Percentiles rank a stretch among this genome's conserved stretches.
phyloP scores from a whole-genome alignment of 2,329 filamentous ascomycete species.

The Diaporthe citriasiana region DNA sequence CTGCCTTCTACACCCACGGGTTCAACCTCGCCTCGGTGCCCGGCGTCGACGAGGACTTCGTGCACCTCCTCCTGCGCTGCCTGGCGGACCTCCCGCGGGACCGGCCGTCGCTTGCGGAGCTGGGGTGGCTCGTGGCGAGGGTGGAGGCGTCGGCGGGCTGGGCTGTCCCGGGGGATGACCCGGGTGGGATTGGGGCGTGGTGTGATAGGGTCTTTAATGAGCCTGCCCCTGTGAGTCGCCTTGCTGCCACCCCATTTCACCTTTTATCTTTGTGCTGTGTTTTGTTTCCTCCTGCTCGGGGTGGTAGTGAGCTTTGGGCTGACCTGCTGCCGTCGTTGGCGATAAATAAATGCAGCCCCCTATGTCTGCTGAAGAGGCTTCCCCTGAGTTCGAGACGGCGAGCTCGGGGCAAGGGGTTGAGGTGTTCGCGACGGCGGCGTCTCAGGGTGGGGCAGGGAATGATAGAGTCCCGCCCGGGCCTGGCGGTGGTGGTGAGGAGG shows the following conservation, averaged over 20 bases:
- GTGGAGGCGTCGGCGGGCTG: not conserved
- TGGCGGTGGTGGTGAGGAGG: not conserved
- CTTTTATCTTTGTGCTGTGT: not conserved
- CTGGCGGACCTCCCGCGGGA: not conserved
- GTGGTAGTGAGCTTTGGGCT: not conserved
- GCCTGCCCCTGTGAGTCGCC: not conserved
- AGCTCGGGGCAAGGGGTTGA: not conserved
- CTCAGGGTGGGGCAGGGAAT: not conserved
- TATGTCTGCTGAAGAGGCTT: not conserved
- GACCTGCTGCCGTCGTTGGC: not conserved
- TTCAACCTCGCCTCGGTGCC: not conserved
- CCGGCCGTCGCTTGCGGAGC: slow-evolving; percentile 10
- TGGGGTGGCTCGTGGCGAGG: not conserved
- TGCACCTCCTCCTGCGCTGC: slow-evolving; percentile 5
- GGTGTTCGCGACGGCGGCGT: not conserved
- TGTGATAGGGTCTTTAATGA: not conserved
- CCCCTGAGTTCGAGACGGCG: not conserved
- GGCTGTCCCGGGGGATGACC: not conserved
- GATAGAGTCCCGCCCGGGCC: not conserved
- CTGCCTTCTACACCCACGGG: slow-evolving; percentile 19
- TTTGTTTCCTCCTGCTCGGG: not conserved
- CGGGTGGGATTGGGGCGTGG: not conserved
- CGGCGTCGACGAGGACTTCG: not conserved
- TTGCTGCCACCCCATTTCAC: not conserved
- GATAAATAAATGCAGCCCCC: not conserved